Conservation (phyloP, 306 rosid species). For the Castanopsis chinensis region DNA sequence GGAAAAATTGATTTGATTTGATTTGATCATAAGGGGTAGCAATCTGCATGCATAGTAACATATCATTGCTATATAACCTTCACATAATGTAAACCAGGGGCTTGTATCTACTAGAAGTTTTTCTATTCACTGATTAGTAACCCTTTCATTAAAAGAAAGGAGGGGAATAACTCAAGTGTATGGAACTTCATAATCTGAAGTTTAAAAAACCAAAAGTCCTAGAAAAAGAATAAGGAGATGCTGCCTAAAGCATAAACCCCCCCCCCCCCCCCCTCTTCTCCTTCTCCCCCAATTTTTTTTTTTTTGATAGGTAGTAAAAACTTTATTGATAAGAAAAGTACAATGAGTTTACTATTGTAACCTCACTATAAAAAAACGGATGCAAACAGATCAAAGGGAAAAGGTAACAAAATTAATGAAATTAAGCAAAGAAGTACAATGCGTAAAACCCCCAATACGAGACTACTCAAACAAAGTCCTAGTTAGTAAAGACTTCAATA, state of each 20-base stretch:
- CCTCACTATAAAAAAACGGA: too few relatives aligned
- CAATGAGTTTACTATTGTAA: too few relatives aligned
- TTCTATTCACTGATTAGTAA: not conserved
- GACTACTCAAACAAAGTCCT: too few relatives aligned
- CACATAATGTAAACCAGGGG: not conserved
- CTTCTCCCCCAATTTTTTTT: too few relatives aligned
- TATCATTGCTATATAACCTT: not conserved
- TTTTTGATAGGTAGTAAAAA: too few relatives aligned
- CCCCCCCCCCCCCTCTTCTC: too few relatives aligned
- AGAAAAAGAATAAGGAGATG: not conserved
- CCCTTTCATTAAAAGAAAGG: not conserved
- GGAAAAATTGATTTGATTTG: not conserved
- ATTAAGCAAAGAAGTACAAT: too few relatives aligned
- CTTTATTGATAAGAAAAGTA: too few relatives aligned
- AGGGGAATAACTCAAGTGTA: not conserved
- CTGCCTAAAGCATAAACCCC: not conserved
- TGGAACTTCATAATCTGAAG: not conserved
- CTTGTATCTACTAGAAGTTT: not conserved
- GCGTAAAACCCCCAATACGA: too few relatives aligned
- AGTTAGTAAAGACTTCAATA: too few relatives aligned
- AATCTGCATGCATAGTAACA: not conserved
- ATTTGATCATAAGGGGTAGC: not conserved
- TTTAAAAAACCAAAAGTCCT: not conserved
- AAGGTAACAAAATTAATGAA: too few relatives aligned
- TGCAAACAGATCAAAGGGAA: too few relatives aligned